These are phyloP conservation scores for Priceomyces carsonii DNA, from an alignment of 805 yeast species.

Conservation along the genomic window DNA sequence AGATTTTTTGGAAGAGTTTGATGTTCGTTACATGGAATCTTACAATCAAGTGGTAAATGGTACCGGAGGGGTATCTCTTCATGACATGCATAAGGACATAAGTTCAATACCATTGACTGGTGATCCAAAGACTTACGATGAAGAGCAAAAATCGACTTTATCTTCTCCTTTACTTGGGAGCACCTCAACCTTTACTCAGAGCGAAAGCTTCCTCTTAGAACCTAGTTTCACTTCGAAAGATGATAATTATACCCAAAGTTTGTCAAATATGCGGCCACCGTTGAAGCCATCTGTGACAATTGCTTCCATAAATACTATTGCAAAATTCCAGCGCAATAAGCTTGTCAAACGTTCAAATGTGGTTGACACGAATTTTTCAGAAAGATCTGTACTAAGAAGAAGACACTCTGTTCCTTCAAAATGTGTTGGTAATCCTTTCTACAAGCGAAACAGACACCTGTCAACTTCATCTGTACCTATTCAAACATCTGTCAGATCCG, in stretches of 20 bases:
- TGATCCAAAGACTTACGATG: too few species aligned
- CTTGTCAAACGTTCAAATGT: neutral
- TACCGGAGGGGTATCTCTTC: neutral
- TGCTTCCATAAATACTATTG: slow-evolving; percentile 19
- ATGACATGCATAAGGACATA: too few species aligned
- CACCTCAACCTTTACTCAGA: too few species aligned
- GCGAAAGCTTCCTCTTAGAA: too few species aligned
- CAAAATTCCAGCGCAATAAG: slow-evolving; percentile 6
- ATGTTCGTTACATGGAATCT: slow-evolving; percentile 20
- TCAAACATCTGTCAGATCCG: neutral
- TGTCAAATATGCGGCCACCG: slow-evolving; percentile 16
- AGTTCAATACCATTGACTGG: too few species aligned
- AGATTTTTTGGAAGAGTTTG: slow-evolving; percentile 27
- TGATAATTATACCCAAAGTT: too few species aligned
- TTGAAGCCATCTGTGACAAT: slow-evolving; percentile 25
- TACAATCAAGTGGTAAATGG: slow-evolving; percentile 16
- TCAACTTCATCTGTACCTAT: slow-evolving; percentile 2
- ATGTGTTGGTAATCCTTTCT: slow-evolving; percentile 13
- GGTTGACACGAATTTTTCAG: neutral
- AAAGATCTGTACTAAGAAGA: slow-evolving; percentile 3
- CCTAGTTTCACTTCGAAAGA: too few species aligned
- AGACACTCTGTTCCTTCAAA: neutral
- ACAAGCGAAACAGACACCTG: slow-evolving; percentile 8
- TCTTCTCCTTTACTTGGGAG: too few species aligned
- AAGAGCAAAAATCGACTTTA: too few species aligned